Conservation (phyloP, 75 land plant species). For the Chamaecyparis obtusa region DNA sequence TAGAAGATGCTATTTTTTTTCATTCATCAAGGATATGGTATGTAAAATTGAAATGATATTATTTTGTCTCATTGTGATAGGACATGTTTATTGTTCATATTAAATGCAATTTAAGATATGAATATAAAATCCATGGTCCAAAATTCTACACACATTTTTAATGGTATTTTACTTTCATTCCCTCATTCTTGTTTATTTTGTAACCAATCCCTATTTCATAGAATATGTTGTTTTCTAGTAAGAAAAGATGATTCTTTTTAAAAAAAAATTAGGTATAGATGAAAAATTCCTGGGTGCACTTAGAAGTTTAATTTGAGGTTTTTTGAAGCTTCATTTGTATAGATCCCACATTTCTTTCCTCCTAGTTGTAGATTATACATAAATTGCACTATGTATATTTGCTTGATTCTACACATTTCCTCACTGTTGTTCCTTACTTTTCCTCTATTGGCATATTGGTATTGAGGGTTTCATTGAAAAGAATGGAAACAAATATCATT, state of each 20-base stretch:
- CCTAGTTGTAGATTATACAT: too few species aligned
- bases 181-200: neutral
- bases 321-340: too few species aligned
- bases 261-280: conserved; percentile 9
- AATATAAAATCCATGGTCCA: neutral
- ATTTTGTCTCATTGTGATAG: neutral
- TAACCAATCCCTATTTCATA: neutral
- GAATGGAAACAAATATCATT: too few species aligned
- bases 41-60: neutral
- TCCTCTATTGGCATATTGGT: too few species aligned
- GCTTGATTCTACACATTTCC: too few species aligned
- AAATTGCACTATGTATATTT: too few species aligned
- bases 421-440: too few species aligned
- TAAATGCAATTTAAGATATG: neutral
- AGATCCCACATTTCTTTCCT: too few species aligned
- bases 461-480: too few species aligned
- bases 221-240: neutral
- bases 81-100: neutral
- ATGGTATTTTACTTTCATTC: neutral
- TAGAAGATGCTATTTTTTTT: neutral
- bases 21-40: neutral
- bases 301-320: neutral
- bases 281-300: neutral
- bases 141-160: neutral
- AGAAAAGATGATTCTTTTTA: neutral